phyloP scores from a whole-genome alignment of 768 basidiomycete genomes.

The Hydnum rufescens region DNA sequence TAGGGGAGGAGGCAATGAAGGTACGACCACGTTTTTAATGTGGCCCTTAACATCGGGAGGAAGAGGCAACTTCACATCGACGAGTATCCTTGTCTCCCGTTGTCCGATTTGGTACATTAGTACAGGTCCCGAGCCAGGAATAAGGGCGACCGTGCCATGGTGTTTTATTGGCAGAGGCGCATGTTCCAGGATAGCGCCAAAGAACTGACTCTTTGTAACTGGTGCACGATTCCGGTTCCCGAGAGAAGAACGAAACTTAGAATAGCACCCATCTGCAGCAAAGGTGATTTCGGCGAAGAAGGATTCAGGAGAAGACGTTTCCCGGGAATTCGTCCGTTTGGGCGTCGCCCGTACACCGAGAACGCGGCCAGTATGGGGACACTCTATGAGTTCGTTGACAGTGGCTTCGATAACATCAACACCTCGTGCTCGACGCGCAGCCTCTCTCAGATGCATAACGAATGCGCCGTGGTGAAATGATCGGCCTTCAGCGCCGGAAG shows the following conservation, averaged over 20 bases:
- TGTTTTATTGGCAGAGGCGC: conserved; percentile 48
- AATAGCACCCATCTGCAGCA: conserved; percentile 88
- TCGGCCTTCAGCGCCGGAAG: conserved; percentile 46
- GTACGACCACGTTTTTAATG: conserved; percentile 53
- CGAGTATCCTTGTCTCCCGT: conserved; percentile 80
- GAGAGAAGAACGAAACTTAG: conserved; percentile 47
- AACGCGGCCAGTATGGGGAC: conserved; percentile 29
- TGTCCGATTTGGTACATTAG: conserved; percentile 81
- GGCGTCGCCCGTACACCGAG: conserved; percentile 47
- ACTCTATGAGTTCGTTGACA: conserved; percentile 53
- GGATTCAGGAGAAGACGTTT: conserved; percentile 22
- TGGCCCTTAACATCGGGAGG: conserved; percentile 67
- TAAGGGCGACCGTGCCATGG: conserved; percentile 69
- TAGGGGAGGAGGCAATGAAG: conserved; percentile 58
- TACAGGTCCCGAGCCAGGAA: conserved; percentile 69
- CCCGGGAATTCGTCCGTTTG: conserved; percentile 17
- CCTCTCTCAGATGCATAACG: conserved; percentile 54
- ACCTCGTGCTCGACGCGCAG: conserved; percentile 35
- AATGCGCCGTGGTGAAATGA: conserved; percentile 92
- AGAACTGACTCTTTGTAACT: conserved; percentile 53
- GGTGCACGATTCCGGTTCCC: conserved; percentile 31
- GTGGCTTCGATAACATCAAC: conserved; percentile 78
- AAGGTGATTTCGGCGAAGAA: conserved; percentile 64
- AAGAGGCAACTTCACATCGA: conserved; percentile 71
- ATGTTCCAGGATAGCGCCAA: conserved; percentile 70